Conservation (phyloP, 2,329 filamentous ascomycete species). For the Hypoxylon sp. region DNA sequence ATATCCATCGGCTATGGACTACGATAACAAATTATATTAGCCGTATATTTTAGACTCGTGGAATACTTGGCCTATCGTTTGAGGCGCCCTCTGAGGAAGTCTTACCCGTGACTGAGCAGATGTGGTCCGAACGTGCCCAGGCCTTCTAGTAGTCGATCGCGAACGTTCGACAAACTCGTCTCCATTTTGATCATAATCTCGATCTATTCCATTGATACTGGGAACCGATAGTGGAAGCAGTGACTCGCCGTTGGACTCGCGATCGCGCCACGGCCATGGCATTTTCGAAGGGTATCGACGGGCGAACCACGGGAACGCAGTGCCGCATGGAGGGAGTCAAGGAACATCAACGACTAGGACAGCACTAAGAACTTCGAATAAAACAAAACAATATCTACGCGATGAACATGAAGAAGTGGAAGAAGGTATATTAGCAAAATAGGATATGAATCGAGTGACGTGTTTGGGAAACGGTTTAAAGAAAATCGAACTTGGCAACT, state of each 20-base stretch:
- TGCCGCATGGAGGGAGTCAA: slow-evolving; percentile 44
- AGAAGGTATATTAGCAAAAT: slow-evolving; percentile 36
- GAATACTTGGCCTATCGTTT: slow-evolving; percentile 1
- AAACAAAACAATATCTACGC: slow-evolving; percentile 26
- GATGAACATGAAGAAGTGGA: slow-evolving; percentile 32
- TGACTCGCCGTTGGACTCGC: slow-evolving; percentile 54
- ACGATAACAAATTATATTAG: slow-evolving; percentile 30
- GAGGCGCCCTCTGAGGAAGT: slow-evolving; percentile 13
- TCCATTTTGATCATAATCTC: slow-evolving; percentile 49
- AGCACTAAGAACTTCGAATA: slow-evolving; percentile 15
- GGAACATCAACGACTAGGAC: slow-evolving; percentile 33
- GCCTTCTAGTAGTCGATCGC: slow-evolving; percentile 53
- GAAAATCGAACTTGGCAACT: slow-evolving; percentile 29
- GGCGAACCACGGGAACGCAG: slow-evolving; percentile 42
- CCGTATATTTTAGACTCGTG: slow-evolving; percentile 8
- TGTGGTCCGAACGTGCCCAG: slow-evolving; percentile 63
- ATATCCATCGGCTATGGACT: slow-evolving; percentile 72
- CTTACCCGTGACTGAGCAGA: slow-evolving; percentile 70
- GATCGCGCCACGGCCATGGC: slow-evolving; percentile 57
- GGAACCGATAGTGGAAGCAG: slow-evolving; percentile 57
- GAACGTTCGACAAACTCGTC: slow-evolving; percentile 54
- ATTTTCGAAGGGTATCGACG: slow-evolving; percentile 51
- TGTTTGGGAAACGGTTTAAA: slow-evolving; percentile 25
- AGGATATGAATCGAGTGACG: slow-evolving; percentile 31
- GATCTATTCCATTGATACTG: slow-evolving; percentile 53